phyloP scores from a whole-genome alignment of 495 filamentous ascomycete species.

The Choiromyces venosus region DNA sequence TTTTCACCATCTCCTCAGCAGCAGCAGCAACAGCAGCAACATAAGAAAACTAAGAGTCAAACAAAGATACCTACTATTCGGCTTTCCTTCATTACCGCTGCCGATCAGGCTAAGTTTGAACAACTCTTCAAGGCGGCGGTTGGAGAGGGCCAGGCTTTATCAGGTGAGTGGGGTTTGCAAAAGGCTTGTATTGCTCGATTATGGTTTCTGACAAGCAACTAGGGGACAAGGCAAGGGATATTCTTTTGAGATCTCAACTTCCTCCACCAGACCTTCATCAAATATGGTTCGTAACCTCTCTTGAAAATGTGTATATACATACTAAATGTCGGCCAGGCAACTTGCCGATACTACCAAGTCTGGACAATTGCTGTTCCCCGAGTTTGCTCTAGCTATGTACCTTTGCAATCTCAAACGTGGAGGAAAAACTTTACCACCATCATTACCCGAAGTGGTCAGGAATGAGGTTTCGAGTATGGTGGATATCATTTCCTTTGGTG shows the following conservation, averaged over 20 bases:
- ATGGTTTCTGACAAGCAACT: slow-evolving; percentile 8
- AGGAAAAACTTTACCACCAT: slow-evolving; percentile 69
- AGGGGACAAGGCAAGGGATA: slow-evolving; percentile 80
- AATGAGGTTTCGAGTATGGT: slow-evolving; percentile 99
- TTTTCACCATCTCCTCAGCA: slow-evolving; percentile 38
- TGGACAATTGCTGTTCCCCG: slow-evolving; percentile 92
- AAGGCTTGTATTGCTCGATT: slow-evolving; percentile 1
- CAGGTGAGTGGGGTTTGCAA: slow-evolving; percentile 50
- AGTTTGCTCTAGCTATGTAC: slow-evolving; percentile 98
- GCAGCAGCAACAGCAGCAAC: slow-evolving; percentile 51
- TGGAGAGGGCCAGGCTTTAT: slow-evolving; percentile 77
- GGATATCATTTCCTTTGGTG: slow-evolving; percentile 95
- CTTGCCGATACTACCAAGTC: slow-evolving; percentile 96
- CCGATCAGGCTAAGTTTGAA: slow-evolving; percentile 96
- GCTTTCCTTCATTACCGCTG: slow-evolving; percentile 88
- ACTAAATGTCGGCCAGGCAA: slow-evolving; percentile 54
- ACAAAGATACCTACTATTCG: slow-evolving; percentile 89
- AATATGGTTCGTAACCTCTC: slow-evolving; percentile 29
- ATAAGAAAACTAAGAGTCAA: slow-evolving; percentile 51
- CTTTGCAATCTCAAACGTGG: slow-evolving; percentile 90
- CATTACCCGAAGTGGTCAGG: slow-evolving; percentile 74
- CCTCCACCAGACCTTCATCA: slow-evolving; percentile 66
- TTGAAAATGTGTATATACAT: not conserved
- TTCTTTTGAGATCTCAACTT: slow-evolving; percentile 81
- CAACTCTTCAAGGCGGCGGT: slow-evolving; percentile 95